A percentile compares a stretch with the other conserved stretches of the same genome.
phyloP scores from a whole-genome alignment of 352 stramenopile species.

The Halophytophthora batemanensis region DNA sequence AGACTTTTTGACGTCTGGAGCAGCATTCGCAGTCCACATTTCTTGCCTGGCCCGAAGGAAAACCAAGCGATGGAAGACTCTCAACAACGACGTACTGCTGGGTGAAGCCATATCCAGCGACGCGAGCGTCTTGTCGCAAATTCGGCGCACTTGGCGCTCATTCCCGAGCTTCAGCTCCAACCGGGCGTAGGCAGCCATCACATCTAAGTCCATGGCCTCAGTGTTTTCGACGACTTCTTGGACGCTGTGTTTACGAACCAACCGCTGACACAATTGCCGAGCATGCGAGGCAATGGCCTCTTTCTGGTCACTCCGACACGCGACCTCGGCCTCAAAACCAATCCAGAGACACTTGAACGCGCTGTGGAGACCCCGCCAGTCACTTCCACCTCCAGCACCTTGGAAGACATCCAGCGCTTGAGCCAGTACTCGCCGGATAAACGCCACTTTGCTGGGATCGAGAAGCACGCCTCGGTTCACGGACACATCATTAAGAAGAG shows the following conservation, averaged over 20 bases:
- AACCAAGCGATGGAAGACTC: conserved; percentile 46
- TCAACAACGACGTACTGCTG: conserved; percentile 5
- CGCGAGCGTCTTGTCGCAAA: conserved; percentile 55
- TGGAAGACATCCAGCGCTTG: conserved; percentile 26
- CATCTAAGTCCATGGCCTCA: conserved; percentile 11
- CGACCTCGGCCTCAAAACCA: conserved; percentile 39
- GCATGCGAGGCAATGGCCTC: conserved; percentile 9
- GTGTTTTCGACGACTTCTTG: neutral
- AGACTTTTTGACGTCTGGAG: conserved; percentile 6
- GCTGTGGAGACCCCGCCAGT: conserved; percentile 3
- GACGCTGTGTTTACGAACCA: conserved; percentile 15
- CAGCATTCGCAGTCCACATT: conserved; percentile 16
- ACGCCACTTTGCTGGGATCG: conserved; percentile 41
- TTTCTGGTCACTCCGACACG: neutral
- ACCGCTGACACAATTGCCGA: conserved; percentile 34
- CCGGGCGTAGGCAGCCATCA: conserved; percentile 52
- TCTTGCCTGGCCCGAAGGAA: conserved; percentile 48
- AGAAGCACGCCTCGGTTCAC: conserved; percentile 17
- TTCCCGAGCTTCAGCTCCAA: conserved; percentile 49
- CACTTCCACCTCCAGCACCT: conserved; percentile 5
- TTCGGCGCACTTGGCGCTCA: conserved; percentile 36
- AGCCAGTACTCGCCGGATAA: conserved; percentile 36
- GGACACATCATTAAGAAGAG: conserved; percentile 21
- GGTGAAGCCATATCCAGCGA: conserved; percentile 14
- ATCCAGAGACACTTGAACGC: conserved; percentile 48